Base-by-base conservation (phyloP, 306 rosid genomes). In the Aeschynomene evenia region DNA sequence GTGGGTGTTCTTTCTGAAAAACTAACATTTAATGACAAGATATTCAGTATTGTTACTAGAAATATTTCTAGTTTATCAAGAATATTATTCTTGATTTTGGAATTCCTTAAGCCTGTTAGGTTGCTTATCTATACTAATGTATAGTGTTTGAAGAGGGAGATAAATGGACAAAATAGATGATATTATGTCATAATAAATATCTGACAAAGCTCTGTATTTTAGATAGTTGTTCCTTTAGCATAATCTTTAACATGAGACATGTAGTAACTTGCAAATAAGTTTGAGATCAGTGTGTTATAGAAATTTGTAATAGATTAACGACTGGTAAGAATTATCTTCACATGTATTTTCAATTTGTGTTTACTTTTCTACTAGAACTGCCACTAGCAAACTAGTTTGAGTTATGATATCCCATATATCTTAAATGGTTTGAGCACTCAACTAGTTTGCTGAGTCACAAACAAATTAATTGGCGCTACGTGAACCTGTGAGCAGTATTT, bases 401-500 rank as follows among this genome's bases (percentile, higher is more conserved):
- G 28, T 65, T 55, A 20, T 57, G 21, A 23, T 55, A 33, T 12
- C 16, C 58, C 29, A 43, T 22, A 24, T 42, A 45, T 61, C 15
- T 31, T 15, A 29, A 13, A 29, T 13, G 21, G 22, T 51, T 40
- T 14, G 21, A 29, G 20, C 22, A 29, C 34, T 37, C 4, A 12
- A 24, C 37, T 60, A 43, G 22, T 36, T 36, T 51, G 34, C n/a
- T 68, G 22, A 53, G 61, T 6, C 21, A n/a, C 5, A 55, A 55
- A 63, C 46, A 55, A 31, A 20, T 33, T 46, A 22, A 40, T 28
- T 51, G 50, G 13, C 69, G 51, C 48, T 23, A 10, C 22, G 62
- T 53, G 48, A 22, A 31, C 54, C 28, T 34, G 43, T 61, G 62
- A 33, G 34, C 65, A 48, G n/a, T 69, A 74, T 62, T 66, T 70